Evolutionary conservation across 2,329 filamentous ascomycete species (phyloP).

Genomic region (Diaporthe sp.): DNA sequence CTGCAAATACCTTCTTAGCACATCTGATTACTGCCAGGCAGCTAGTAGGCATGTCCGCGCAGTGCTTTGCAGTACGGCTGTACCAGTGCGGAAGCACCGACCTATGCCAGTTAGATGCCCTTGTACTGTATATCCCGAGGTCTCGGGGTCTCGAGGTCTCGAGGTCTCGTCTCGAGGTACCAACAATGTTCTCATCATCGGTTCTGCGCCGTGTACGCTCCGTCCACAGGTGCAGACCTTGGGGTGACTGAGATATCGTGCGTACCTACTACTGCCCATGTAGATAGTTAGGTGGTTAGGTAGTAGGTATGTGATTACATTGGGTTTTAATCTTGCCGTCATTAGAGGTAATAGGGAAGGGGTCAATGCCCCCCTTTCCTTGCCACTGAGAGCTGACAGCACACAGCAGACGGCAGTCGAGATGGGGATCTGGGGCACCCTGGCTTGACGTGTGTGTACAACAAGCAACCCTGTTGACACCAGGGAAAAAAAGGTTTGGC

Average conservation of each 20-base stretch:
- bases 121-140: neutral
- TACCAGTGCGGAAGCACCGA: conserved; percentile 5
- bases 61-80: neutral
- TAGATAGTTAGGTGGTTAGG: too few relatives aligned
- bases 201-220: neutral
- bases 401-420: neutral
- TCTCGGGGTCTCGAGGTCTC: neutral
- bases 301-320: neutral
- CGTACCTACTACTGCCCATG: neutral
- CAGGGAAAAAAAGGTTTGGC: neutral
- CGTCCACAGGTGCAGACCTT: neutral
- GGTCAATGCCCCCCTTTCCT: neutral
- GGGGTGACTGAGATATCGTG: neutral
- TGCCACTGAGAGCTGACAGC: conserved; percentile 2
- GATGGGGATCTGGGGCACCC: neutral
- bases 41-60: neutral
- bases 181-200: neutral
- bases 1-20: conserved; percentile 23
- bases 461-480: conserved; percentile 1
- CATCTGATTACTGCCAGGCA: neutral
- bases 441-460: conserved; percentile 10
- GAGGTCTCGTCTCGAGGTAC: neutral
- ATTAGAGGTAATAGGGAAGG: conserved; percentile 5
- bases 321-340: conserved; percentile 18
- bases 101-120: too few relatives aligned